Evolutionary conservation across 2,329 filamentous ascomycete species (phyloP).

Genomic region (Fusarium sp.): DNA sequence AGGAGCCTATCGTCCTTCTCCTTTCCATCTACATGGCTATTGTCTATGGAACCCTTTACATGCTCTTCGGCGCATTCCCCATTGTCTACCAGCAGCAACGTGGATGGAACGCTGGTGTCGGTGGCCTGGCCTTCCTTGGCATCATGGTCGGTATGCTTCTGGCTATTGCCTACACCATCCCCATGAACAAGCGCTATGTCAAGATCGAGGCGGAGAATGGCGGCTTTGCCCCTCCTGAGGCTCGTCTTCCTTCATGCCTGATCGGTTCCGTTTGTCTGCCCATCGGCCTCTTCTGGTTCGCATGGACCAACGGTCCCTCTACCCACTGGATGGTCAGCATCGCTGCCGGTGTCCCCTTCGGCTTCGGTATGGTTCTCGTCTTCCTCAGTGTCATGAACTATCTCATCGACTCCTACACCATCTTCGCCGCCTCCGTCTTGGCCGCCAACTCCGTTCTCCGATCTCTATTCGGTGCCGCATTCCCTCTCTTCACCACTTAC

Average conservation of each 20-base stretch:
- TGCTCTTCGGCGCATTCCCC: conserved; percentile 78
- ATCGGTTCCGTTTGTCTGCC: conserved; percentile 31
- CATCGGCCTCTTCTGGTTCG: conserved; percentile 68
- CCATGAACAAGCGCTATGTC: conserved; percentile 38
- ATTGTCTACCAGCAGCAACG: conserved; percentile 71
- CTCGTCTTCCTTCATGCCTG: conserved; percentile 34
- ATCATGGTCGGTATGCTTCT: conserved; percentile 43
- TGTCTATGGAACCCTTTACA: conserved; percentile 77
- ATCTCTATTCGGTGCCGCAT: conserved; percentile 40
- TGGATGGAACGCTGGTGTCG: conserved; percentile 38
- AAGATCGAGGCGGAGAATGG: conserved; percentile 35
- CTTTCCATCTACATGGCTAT: conserved; percentile 86
- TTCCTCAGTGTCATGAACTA: conserved; percentile 45
- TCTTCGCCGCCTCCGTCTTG: conserved; percentile 40
- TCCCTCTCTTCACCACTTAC: conserved; percentile 38
- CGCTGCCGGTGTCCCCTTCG: conserved; percentile 59
- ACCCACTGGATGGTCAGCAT: conserved; percentile 66
- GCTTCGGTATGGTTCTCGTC: conserved; percentile 66
- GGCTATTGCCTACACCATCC: conserved; percentile 36
- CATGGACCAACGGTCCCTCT: conserved; percentile 66
- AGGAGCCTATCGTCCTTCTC: conserved; percentile 83
- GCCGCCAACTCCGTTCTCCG: conserved; percentile 39
- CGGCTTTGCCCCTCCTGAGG: conserved; percentile 38
- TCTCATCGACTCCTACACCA: conserved; percentile 42
- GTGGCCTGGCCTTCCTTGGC: conserved; percentile 38